Evolutionary conservation across 1,284 basidiomycete species (phyloP), one percentile per base, ranked within the genome.

Genomic region (Veloporphyrellus conicus): DNA sequence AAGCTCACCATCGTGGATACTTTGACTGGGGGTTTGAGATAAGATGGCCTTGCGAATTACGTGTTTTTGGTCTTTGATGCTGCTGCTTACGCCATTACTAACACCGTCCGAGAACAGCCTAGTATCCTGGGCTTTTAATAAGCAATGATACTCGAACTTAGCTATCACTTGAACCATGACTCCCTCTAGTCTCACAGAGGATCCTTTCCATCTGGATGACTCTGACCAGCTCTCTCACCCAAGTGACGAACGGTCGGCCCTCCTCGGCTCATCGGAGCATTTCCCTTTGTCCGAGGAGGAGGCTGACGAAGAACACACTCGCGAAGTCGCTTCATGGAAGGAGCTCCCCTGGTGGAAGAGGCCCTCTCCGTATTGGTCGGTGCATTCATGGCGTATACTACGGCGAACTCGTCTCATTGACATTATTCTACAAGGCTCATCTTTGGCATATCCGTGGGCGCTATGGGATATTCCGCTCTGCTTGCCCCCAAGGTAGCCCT

Each of bases 291-390:
- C 45, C 6, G 54, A 57, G 18, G 50, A 59, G n/a, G 63, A 63
- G 15, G 63, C 63, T 37, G 58, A 61, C 15, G 61, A 61, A 22
- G 58, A 54, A 5, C 57, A 60, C 16, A 43, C 36, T 27, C 56
- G 59, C n/a, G 68, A 71, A 48, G 48, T 60, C 36, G 47, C 54
- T 10, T 56, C 48, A 9, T 57, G 63, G 52, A 55, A 54, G 46
- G 57, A 38, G 25, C 68, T 73, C 32, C 79, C 83, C 0, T 87
- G 84, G 84, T 87, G 81, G 76, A 84, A 69, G 63, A 68, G 73
- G 41, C 84, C 86, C 7, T 83, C 84, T 0, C 73, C 82, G 0
- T 76, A 72, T 68, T 89, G 87, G 86, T 86, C 55, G 54, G 78
- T 69, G 16, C 43, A n/a, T n/a, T n/a, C n/a, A n/a, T n/a, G n/a